phyloP scores from a whole-genome alignment of 2,329 filamentous ascomycete genomes.

The Exophiala aquamarina region DNA sequence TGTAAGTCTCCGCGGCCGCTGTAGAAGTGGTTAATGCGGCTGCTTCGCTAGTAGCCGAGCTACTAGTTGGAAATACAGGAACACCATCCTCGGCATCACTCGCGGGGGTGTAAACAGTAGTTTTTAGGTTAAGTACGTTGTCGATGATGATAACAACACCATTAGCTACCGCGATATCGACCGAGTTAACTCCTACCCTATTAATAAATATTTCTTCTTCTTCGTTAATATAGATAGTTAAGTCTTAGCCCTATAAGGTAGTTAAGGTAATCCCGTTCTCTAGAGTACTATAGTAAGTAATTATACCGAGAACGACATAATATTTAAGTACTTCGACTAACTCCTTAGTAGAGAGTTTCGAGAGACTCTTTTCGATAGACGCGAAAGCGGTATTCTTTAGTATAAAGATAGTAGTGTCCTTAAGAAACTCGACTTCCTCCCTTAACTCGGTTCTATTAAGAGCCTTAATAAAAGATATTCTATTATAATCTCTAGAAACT shows the following conservation, averaged over 20 bases:
- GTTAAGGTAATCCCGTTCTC: conserved; percentile 1
- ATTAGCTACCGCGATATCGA: conserved; percentile 5
- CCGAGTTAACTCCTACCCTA: not conserved
- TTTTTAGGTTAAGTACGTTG: conserved; percentile 9
- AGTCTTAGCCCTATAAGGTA: conserved; percentile 4
- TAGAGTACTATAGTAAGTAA: not conserved
- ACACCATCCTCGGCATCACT: conserved; percentile 8
- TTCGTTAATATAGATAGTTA: conserved; percentile 3
- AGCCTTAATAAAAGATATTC: conserved; percentile 4
- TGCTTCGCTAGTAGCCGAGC: not conserved
- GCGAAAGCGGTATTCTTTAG: conserved; percentile 4
- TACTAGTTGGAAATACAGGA: conserved; percentile 1
- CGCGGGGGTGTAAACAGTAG: not conserved
- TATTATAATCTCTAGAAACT: not conserved
- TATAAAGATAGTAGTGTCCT: conserved; percentile 6
- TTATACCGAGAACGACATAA: conserved; percentile 1
- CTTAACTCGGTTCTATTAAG: conserved; percentile 6
- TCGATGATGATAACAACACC: conserved; percentile 10
- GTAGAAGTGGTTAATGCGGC: conserved; percentile 1
- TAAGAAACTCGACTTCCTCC: conserved; percentile 1
- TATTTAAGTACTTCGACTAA: conserved; percentile 10
- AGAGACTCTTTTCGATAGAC: not conserved
- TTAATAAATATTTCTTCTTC: conserved; percentile 9
- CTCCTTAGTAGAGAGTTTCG: conserved; percentile 1
- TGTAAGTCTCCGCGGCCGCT: not conserved